A percentile compares a stretch with the other conserved stretches of the same genome.
Evolutionary conservation across 495 filamentous ascomycete species (phyloP).

Genomic region (Lasiosphaeria miniovina): DNA sequence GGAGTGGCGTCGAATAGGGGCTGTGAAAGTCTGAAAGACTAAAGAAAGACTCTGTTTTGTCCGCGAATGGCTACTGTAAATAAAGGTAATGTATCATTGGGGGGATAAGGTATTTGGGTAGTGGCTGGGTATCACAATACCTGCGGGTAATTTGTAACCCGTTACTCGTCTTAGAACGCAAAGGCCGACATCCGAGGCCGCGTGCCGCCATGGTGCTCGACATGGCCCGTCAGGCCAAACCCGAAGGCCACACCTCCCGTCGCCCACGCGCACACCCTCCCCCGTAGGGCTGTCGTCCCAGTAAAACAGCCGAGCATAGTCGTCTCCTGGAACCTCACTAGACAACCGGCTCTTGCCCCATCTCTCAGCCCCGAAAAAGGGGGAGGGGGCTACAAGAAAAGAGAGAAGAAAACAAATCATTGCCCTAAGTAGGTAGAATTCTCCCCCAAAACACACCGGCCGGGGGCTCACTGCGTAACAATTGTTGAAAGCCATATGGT

Average conservation of each 20-base stretch:
- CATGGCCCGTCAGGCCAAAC: conserved; percentile 5
- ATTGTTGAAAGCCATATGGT: background rate
- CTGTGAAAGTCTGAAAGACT: background rate
- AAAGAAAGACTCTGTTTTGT: background rate
- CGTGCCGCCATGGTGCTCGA: conserved; percentile 18
- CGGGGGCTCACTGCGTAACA: background rate
- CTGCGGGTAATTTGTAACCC: too few species aligned
- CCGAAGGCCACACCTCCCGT: background rate
- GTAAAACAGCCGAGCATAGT: background rate
- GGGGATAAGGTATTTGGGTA: background rate
- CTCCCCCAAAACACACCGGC: background rate
- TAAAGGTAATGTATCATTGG: background rate
- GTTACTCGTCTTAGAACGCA: conserved; percentile 7
- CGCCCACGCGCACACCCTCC: background rate
- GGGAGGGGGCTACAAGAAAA: background rate
- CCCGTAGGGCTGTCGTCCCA: conserved; percentile 10
- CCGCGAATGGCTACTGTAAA: background rate
- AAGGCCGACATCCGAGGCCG: conserved; percentile 14
- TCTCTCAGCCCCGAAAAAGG: background rate
- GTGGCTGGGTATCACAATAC: background rate
- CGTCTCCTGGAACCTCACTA: background rate
- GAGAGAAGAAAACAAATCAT: background rate
- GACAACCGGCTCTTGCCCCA: background rate
- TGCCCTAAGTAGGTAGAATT: background rate
- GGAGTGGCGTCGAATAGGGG: background rate